Percentiles rank a stretch among this genome's conserved stretches.
Conservation (phyloP, 139 green algal genomes). For the Chlamydomonas schloesseri region DNA sequence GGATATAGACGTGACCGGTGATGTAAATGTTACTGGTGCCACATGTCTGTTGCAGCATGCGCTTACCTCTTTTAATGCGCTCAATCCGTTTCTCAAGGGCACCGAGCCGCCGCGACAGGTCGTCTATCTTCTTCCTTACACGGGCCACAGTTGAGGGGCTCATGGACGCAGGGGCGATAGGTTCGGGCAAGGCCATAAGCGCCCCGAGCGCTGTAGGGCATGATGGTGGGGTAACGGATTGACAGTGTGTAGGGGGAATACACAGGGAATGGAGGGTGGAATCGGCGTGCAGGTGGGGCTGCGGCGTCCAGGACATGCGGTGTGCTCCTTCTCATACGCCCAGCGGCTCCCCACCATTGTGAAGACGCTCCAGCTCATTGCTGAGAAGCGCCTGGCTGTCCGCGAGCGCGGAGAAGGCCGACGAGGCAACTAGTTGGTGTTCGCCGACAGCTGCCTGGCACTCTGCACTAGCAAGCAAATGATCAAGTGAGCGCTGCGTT, state of each 20-base stretch:
- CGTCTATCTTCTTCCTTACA: neutral
- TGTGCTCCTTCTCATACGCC: no score
- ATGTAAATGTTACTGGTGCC: no score
- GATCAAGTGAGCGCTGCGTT: no score
- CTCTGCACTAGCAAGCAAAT: neutral
- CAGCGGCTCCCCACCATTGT: neutral
- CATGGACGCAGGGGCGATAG: neutral
- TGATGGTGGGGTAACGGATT: no score
- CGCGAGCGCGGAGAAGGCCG: neutral
- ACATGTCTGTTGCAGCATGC: no score
- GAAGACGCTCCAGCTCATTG: neutral
- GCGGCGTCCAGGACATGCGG: no score
- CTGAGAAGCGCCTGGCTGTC: neutral
- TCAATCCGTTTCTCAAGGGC: neutral
- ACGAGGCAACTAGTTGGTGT: neutral
- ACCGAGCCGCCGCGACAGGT: neutral
- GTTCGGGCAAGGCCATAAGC: neutral
- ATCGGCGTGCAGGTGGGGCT: no score
- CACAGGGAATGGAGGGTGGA: no score
- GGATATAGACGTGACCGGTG: no score
- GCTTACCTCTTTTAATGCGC: constrained; percentile 6
- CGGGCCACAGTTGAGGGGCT: neutral
- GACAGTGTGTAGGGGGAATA: no score
- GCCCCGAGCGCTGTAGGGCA: no score
- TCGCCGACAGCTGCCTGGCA: neutral